Evolutionary conservation across 768 basidiomycete species (phyloP).

Genomic region (Tubosaeta brunneosetosa): DNA sequence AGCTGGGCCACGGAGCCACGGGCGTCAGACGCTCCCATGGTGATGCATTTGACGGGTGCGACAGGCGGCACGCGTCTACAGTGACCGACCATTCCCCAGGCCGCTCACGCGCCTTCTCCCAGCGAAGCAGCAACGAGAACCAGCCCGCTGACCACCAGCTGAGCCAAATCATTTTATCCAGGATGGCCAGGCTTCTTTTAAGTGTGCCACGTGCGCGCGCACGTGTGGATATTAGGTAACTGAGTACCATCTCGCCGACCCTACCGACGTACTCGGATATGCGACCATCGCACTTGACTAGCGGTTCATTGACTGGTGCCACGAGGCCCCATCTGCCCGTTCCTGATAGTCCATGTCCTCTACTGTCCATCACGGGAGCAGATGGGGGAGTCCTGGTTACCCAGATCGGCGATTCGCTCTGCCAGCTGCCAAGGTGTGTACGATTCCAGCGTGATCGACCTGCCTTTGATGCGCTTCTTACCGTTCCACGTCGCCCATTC

Average conservation of each 20-base stretch:
- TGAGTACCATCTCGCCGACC: neutral
- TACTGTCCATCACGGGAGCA: constrained; percentile 9
- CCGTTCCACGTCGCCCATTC: neutral
- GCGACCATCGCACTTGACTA: constrained; percentile 17
- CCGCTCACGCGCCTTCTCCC: neutral
- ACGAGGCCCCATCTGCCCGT: constrained; percentile 17
- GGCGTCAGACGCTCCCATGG: constrained; percentile 17
- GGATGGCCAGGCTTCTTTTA: neutral
- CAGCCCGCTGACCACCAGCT: neutral
- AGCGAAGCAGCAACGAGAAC: neutral
- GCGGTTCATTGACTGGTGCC: constrained; percentile 12
- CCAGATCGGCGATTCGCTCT: neutral
- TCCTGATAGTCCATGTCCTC: constrained; percentile 4
- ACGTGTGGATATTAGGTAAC: constrained; percentile 1
- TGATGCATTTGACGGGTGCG: constrained; percentile 19
- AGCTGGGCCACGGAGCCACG: constrained; percentile 15
- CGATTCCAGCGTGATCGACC: neutral
- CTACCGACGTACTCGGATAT: constrained; percentile 13
- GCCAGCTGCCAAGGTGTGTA: neutral
- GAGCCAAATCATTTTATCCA: neutral
- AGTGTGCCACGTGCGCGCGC: constrained; percentile 7
- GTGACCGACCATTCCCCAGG: neutral
- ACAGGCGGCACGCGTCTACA: neutral
- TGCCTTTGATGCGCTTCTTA: neutral
- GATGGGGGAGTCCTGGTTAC: constrained; percentile 1